Evolutionary conservation across 768 basidiomycete species (phyloP), one percentile per base, ranked within the genome.

Genomic region (Terana coerulea): DNA sequence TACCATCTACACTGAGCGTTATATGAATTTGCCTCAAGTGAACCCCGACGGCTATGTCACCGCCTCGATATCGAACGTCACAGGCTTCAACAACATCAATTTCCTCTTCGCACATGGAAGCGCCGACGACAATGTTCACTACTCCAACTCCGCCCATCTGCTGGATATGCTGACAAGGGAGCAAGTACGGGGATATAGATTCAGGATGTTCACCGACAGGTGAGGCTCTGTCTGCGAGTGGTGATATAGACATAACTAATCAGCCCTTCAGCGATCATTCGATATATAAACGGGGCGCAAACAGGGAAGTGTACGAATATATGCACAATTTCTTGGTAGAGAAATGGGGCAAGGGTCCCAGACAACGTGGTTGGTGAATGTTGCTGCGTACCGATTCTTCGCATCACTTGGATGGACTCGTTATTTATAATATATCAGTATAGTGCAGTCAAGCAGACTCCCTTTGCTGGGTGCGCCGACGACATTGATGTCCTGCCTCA

Each of bases 201-300:
- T 98, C 70, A 80, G 95, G 63, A 91, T 98, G 90, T 99, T 98
- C 70, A 93, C 93, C 21, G 97, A 99, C 69, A 92, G 91, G 88
- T 91, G 52, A 61, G 79, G 62, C 22, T 5, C 47, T 15, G 24
- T 21, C 19, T n/a, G n/a, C n/a, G n/a, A n/a, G n/a, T n/a, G n/a
- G n/a, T 64, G 12, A 35, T 50, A 28, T 30, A 6, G 24, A 45
- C 40, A 12, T 11, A 25, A 12, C 28, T n/a, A n/a, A n/a, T n/a
- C n/a, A n/a, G n/a, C n/a, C n/a, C n/a, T n/a, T n/a, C 64, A 95
- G 92, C 59, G 91, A 95, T 64, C 95, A 97, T 62, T 63, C 72
- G 9, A 95, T 98, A 58, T 66, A 53, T 28, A 78, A 71, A 54
- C 73, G 94, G 34, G 89, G 86, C 1, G 95, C 90, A 1, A 79